phyloP scores from a whole-genome alignment of 345 rosid genomes.

The Syzygium aqueum region DNA sequence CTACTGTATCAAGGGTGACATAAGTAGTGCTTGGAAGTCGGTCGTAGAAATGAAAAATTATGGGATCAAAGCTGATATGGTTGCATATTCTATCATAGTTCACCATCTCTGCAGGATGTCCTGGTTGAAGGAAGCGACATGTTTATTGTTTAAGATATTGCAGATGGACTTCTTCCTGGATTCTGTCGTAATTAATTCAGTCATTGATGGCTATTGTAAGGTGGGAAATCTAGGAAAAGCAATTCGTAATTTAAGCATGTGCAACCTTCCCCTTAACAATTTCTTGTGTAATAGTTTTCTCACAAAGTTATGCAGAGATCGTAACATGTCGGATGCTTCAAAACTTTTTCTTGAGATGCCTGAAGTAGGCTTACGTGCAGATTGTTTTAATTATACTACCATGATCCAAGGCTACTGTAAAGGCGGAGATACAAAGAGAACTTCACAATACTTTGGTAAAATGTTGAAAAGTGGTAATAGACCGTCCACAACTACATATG shows the following conservation, averaged over 20 bases:
- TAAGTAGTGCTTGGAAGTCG: constrained; percentile 31
- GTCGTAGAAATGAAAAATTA: constrained; percentile 29
- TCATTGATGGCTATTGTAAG: constrained; percentile 36
- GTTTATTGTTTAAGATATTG: constrained; percentile 25
- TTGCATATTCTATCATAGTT: constrained; percentile 30
- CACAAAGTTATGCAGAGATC: constrained; percentile 21
- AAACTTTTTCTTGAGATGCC: constrained; percentile 28
- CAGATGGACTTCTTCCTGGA: constrained; percentile 29
- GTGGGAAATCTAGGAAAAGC: constrained; percentile 30
- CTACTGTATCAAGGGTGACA: constrained; percentile 23
- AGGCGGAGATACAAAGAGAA: constrained; percentile 16
- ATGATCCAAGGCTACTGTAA: constrained; percentile 35
- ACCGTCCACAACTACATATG: constrained; percentile 28
- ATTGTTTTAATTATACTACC: constrained; percentile 33
- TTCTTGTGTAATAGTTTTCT: constrained; percentile 43
- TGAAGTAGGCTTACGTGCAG: constrained; percentile 32
- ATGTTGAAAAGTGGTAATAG: constrained; percentile 30
- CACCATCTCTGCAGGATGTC: constrained; percentile 31
- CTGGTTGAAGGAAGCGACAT: constrained; percentile 29
- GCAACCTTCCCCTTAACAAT: constrained; percentile 27
- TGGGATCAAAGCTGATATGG: constrained; percentile 32
- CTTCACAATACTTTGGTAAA: constrained; percentile 28
- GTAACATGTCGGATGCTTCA: constrained; percentile 34
- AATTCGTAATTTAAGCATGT: constrained; percentile 20
- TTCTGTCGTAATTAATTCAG: constrained; percentile 32